Conservation (phyloP, 1,284 basidiomycete genomes). For the Wolfiporia cocos region DNA sequence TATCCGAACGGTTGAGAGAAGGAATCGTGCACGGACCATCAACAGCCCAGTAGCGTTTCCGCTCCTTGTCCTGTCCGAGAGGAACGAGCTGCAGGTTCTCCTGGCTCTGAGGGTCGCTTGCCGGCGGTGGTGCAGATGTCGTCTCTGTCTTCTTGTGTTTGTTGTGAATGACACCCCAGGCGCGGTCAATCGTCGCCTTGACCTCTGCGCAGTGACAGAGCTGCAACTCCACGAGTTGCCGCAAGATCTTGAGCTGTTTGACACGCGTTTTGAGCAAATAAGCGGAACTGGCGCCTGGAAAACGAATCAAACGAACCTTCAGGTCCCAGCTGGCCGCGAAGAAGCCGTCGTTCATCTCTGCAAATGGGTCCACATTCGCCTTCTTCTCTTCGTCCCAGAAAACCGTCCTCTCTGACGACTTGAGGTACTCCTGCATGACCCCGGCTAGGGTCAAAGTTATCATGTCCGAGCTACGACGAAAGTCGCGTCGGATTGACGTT, state of each 20-base stretch:
- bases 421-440: slow-evolving; percentile 66
- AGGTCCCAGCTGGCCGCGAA: slow-evolving; percentile 71
- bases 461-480: slow-evolving; percentile 56
- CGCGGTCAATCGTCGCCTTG: slow-evolving; percentile 69
- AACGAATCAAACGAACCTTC: slow-evolving; percentile 49
- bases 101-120: slow-evolving; percentile 53
- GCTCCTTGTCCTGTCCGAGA: slow-evolving; percentile 63
- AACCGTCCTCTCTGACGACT: slow-evolving; percentile 61
- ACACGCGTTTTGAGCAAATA: slow-evolving; percentile 7
- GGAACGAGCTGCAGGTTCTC: slow-evolving; percentile 58
- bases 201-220: slow-evolving; percentile 60
- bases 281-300: slow-evolving; percentile 6
- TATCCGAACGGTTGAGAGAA: slow-evolving; percentile 26
- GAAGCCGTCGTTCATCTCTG: slow-evolving; percentile 54
- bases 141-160: slow-evolving; percentile 76
- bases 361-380: slow-evolving; percentile 68
- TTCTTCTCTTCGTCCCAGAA: slow-evolving; percentile 70
- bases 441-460: slow-evolving; percentile 63
- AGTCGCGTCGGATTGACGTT: slow-evolving; percentile 30
- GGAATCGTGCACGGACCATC: slow-evolving; percentile 66
- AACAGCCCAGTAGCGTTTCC: slow-evolving; percentile 74
- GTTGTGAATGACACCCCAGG: slow-evolving; percentile 76
- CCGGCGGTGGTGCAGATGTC: slow-evolving; percentile 42
- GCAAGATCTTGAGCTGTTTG: slow-evolving; percentile 65
- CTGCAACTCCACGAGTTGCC: slow-evolving; percentile 75